Base-by-base conservation (phyloP, 2,329 filamentous ascomycete species). In the Cadophora malorum region DNA sequence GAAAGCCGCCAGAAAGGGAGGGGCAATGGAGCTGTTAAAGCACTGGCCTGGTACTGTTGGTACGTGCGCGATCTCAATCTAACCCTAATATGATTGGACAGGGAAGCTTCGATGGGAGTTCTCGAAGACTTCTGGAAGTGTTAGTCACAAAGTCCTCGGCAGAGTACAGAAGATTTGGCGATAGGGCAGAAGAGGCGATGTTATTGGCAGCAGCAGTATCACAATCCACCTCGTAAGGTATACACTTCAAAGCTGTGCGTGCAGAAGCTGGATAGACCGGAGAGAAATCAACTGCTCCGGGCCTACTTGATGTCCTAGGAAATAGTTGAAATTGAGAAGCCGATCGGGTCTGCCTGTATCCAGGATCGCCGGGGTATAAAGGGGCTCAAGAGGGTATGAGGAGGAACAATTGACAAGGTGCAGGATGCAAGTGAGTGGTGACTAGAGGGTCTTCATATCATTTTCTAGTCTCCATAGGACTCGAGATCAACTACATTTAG, bases 81-180 rank as follows among this genome's bases (percentile, higher is more conserved):
- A 23, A 33, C 21, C 5, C n/a, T 21, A 10, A 25, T 28, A 14
- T 41, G 56, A 59, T 59, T 59, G 56, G 56, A 59, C 23, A 35
- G n/a, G 35, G 62, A 56, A 64, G 61, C 31, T 64, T 64, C 62
- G 62, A 64, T 55, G 7, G 23, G 50, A 3, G 9, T 64, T 64
- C 62, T 56, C 21, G 62, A 64, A 64, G 49, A 47, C 62, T 52
- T 64, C 62, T 64, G 41, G 62, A 64, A 63, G 25, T 31, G 59
- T 62, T 41, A 62, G 59, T 62, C 23, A 33, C 25, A 31, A 33
- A 50, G 59, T 62, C 9, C 21, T 50, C 59, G 41, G 41, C 59
- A 62, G 47, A 53, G 61, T 52, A 53, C 61, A 59, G 56, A 16
- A 23, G n/a, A 21, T 49, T 21, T 52, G 45, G 31, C 19, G 61